phyloP scores from a whole-genome alignment of 225 moss, liverwort and hornwort species.

The Marchantia paleacea region DNA sequence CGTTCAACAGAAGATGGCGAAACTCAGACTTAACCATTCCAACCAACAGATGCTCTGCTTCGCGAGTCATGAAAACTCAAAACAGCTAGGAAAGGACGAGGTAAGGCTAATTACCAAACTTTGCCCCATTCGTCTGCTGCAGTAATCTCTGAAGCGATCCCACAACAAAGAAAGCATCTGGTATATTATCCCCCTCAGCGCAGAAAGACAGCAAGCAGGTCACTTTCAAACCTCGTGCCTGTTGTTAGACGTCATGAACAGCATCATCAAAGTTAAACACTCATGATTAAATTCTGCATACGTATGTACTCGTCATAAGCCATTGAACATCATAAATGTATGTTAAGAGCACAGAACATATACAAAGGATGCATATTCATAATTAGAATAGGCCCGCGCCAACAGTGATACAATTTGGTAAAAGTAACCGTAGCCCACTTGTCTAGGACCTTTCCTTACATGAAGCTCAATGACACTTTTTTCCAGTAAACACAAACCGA shows the following conservation, averaged over 20 bases:
- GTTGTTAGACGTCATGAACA: conserved; percentile 15
- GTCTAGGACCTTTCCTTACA: too few species aligned
- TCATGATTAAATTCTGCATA: neutral
- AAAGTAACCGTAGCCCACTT: too few species aligned
- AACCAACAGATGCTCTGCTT: neutral
- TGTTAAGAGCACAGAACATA: neutral
- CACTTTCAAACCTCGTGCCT: conserved; percentile 86
- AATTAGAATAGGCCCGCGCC: too few species aligned
- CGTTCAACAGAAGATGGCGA: conserved; percentile 2
- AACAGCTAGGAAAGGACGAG: neutral
- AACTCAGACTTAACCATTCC: neutral
- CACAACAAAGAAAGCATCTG: conserved; percentile 78
- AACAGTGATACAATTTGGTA: too few species aligned
- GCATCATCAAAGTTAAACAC: neutral
- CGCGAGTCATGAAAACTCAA: neutral
- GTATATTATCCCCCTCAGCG: conserved; percentile 88
- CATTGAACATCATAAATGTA: neutral
- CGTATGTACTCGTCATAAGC: neutral
- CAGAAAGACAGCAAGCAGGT: conserved; percentile 83
- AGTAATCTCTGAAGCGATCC: conserved; percentile 62
- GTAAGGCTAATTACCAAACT: conserved; percentile 16
- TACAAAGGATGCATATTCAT: too few species aligned
- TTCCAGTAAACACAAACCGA: too few species aligned
- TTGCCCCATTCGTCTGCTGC: conserved; percentile 17
- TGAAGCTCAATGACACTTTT: too few species aligned